phyloP scores from a whole-genome alignment of 768 basidiomycete genomes.

The Leccinum disarticulatum region DNA sequence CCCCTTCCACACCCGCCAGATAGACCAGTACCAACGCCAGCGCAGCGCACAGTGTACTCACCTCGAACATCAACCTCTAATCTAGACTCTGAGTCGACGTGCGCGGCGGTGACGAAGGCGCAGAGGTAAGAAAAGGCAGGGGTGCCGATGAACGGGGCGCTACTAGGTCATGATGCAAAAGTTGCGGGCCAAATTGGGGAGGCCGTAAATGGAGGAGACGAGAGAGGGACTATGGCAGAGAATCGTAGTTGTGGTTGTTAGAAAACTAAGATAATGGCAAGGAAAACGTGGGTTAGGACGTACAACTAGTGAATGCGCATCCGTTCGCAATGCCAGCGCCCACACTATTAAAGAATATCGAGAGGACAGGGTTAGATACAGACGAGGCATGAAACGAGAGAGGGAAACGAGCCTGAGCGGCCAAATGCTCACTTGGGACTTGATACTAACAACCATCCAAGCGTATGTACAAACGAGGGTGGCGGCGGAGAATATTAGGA shows the following conservation, averaged over 20 bases:
- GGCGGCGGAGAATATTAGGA: constrained; percentile 50
- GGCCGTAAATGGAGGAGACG: constrained; percentile 70
- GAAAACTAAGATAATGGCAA: background rate
- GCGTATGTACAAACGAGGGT: constrained; percentile 51
- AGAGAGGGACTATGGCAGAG: constrained; percentile 51
- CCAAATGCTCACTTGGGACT: constrained; percentile 59
- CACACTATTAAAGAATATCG: constrained; percentile 38
- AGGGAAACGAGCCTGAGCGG: constrained; percentile 51
- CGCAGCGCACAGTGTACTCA: constrained; percentile 43
- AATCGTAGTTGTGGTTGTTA: background rate
- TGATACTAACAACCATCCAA: constrained; percentile 53
- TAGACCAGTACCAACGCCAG: constrained; percentile 47
- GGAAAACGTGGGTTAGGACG: constrained; percentile 27
- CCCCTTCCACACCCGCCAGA: constrained; percentile 64
- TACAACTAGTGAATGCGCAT: constrained; percentile 69
- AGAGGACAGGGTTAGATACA: constrained; percentile 1
- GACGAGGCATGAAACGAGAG: background rate
- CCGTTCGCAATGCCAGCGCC: constrained; percentile 73
- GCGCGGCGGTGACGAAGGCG: constrained; percentile 60
- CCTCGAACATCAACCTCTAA: constrained; percentile 52
- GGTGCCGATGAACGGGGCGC: constrained; percentile 73
- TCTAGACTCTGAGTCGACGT: constrained; percentile 37
- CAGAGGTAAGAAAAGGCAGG: constrained; percentile 78
- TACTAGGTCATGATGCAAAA: constrained; percentile 74
- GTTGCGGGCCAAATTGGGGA: constrained; percentile 67